Conservation (phyloP, 345 rosid species). For the Hypericum perforatum region DNA sequence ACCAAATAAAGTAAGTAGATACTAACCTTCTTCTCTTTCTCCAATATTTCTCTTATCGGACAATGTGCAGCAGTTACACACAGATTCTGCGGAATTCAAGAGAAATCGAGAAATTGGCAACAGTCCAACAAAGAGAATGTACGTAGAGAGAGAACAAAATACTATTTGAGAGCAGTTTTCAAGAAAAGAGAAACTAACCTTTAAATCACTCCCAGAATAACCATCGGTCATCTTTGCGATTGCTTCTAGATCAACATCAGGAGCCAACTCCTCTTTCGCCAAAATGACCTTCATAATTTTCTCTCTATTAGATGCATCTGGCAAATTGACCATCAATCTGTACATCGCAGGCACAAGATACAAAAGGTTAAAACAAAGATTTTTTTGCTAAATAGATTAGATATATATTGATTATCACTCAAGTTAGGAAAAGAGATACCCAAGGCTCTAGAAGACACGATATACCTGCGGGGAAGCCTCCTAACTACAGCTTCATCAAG, state of each 20-base stretch:
- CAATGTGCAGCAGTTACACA: constrained; percentile 94
- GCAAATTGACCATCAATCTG: constrained; percentile 95
- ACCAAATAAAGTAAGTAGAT: not conserved
- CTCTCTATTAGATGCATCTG: constrained; percentile 70
- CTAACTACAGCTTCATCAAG: constrained; percentile 98
- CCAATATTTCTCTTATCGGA: constrained; percentile 90
- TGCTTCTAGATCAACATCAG: constrained; percentile 67
- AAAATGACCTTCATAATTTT: constrained; percentile 76
- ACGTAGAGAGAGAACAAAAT: not conserved
- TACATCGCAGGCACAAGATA: constrained; percentile 10
- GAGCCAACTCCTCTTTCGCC: constrained; percentile 75
- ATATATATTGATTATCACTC: no score
- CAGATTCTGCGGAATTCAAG: constrained; percentile 46
- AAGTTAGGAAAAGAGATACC: not conserved
- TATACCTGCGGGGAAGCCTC: constrained; percentile 93
- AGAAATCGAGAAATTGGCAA: not conserved
- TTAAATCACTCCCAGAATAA: constrained; percentile 93
- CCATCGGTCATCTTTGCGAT: constrained; percentile 91
- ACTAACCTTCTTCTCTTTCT: constrained; percentile 86
- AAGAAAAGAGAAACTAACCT: constrained; percentile 34
- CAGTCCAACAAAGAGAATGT: not conserved
- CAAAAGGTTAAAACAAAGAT: constrained; percentile 3
- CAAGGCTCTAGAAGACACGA: not conserved
- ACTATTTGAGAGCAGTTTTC: not conserved
- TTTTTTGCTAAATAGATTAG: no score